These are phyloP conservation scores for Vitis hybrid DNA, from an alignment of 177 flowering plant species.

Conservation along the genomic window DNA sequence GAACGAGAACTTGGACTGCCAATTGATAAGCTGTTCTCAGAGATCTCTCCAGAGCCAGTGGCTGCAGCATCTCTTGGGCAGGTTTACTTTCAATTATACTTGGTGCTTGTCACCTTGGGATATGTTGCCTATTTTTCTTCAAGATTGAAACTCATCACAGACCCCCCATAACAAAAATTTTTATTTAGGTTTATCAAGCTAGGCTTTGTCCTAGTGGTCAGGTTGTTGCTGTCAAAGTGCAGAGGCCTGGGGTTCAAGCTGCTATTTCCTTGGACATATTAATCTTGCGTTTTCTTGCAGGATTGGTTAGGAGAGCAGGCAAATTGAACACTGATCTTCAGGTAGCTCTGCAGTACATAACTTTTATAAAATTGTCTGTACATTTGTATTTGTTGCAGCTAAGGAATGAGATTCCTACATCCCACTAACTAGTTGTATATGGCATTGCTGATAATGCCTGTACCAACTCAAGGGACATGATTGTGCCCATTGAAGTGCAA, in stretches of 20 bases:
- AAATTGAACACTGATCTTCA: constrained; percentile 96
- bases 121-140: neutral
- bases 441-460: neutral
- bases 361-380: neutral
- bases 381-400: neutral
- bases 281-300: constrained; percentile 75
- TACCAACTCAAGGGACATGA: neutral
- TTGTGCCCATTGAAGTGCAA: neutral
- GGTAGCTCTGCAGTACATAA: constrained; percentile 38
- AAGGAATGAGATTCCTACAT: constrained; percentile 1
- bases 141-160: neutral
- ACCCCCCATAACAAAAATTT: too few species aligned
- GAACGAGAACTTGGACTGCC: constrained; percentile 81
- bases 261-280: constrained; percentile 88
- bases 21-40: constrained; percentile 73
- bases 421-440: neutral
- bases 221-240: constrained; percentile 96
- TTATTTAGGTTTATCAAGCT: constrained; percentile 81
- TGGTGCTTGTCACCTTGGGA: neutral
- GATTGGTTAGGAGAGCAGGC: constrained; percentile 58
- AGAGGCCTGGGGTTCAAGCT: constrained; percentile 96
- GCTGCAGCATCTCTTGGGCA: constrained; percentile 99
- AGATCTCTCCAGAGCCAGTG: constrained; percentile 84
- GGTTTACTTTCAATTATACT: constrained; percentile 38
- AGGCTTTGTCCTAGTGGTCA: constrained; percentile 65